Percentiles rank a stretch among this genome's conserved stretches.
phyloP scores from a whole-genome alignment of 768 basidiomycete species.

The Neoboletus subvelutipes region DNA sequence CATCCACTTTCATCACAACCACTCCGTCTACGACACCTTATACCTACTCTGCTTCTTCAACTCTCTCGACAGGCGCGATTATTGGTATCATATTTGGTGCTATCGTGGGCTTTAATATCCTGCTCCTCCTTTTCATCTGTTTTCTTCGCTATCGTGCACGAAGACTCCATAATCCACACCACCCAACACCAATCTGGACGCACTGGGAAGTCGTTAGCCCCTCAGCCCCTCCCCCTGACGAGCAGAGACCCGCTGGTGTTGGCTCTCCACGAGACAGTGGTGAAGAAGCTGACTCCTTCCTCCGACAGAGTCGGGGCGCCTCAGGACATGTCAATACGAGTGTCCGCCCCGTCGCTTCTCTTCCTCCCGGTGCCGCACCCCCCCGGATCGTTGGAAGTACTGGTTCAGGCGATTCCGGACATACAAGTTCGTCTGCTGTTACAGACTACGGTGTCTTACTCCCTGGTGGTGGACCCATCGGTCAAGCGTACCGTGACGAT shows the following conservation, averaged over 20 bases:
- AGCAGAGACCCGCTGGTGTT: slow-evolving; percentile 51
- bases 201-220: slow-evolving; percentile 46
- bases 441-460: slow-evolving; percentile 38
- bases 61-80: slow-evolving; percentile 30
- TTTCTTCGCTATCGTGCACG: slow-evolving; percentile 32
- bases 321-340: slow-evolving; percentile 14
- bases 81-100: slow-evolving; percentile 42
- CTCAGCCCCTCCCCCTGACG: slow-evolving; percentile 19
- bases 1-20: slow-evolving; percentile 23
- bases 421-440: slow-evolving; percentile 39
- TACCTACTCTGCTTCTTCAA: slow-evolving; percentile 29
- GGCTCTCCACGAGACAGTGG: slow-evolving; percentile 69
- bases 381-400: slow-evolving; percentile 39
- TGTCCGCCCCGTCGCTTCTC: slow-evolving; percentile 25
- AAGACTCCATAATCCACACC: slow-evolving; percentile 16
- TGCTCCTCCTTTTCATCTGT: slow-evolving; percentile 47
- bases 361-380: slow-evolving; percentile 35
- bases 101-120: slow-evolving; percentile 57
- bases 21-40: slow-evolving; percentile 29
- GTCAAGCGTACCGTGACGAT: slow-evolving; percentile 32
- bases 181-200: slow-evolving; percentile 37
- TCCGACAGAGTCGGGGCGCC: slow-evolving; percentile 38
- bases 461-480: slow-evolving; percentile 33
- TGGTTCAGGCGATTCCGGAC: slow-evolving; percentile 38
- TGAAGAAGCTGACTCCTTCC: slow-evolving; percentile 67